These are phyloP conservation scores for Podospora pseudocomata DNA, from an alignment of 495 filamentous ascomycete genomes.

Conservation along the genomic window DNA sequence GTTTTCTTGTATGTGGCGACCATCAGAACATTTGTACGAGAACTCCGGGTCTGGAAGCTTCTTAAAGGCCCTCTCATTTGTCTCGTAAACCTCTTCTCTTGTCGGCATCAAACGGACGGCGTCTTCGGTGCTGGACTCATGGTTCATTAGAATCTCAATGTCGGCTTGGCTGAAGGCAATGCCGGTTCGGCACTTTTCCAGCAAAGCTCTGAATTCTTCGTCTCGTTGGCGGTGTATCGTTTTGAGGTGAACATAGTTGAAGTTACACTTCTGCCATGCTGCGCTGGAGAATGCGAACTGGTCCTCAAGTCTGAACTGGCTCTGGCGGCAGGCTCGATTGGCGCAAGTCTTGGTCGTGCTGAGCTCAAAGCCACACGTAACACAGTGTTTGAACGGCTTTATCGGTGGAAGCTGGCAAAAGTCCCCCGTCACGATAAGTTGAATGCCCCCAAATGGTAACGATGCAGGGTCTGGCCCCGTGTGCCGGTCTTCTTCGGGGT, in stretches of 20 bases:
- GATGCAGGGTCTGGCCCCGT: too few species aligned
- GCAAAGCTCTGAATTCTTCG: slow-evolving; percentile 44
- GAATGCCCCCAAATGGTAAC: slow-evolving; percentile 81
- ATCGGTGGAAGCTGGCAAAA: slow-evolving; percentile 96
- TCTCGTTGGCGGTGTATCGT: slow-evolving; percentile 55
- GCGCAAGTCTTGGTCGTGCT: background rate
- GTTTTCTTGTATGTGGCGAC: background rate
- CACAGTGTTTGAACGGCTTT: slow-evolving; percentile 33
- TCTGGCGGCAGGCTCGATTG: background rate
- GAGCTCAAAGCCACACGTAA: background rate
- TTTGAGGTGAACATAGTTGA: slow-evolving; percentile 41
- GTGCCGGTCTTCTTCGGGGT: slow-evolving; percentile 13
- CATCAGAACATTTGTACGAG: slow-evolving; percentile 9
- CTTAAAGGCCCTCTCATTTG: slow-evolving; percentile 42
- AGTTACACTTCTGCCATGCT: slow-evolving; percentile 37
- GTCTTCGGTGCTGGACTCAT: slow-evolving; percentile 42
- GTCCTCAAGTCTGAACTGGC: slow-evolving; percentile 16
- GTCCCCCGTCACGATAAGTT: slow-evolving; percentile 90
- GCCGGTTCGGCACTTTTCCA: slow-evolving; percentile 51
- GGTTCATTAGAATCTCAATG: slow-evolving; percentile 44
- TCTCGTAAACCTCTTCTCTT: slow-evolving; percentile 30
- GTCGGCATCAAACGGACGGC: slow-evolving; percentile 44
- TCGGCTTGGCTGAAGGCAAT: slow-evolving; percentile 34
- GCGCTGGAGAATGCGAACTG: slow-evolving; percentile 40
- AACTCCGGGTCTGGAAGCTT: slow-evolving; percentile 60